Evolutionary conservation across 2,329 filamentous ascomycete species (phyloP).

Genomic region (Stagonosporopsis tanaceti): DNA sequence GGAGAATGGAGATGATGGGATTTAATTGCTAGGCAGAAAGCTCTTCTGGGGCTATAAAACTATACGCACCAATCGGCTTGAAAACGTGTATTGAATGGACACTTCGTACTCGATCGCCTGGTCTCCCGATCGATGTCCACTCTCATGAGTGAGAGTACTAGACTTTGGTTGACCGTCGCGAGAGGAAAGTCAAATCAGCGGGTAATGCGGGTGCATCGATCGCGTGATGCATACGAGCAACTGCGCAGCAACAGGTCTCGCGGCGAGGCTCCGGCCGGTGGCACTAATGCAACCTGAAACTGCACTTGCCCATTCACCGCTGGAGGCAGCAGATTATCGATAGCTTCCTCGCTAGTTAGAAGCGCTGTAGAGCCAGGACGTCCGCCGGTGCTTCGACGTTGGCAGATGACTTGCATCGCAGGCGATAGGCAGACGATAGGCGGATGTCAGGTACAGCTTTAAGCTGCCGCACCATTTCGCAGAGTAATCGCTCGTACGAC

Average conservation of each 20-base stretch:
- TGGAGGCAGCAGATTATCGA: slow-evolving; percentile 2
- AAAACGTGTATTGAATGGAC: too few relatives aligned
- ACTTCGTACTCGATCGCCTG: neutral
- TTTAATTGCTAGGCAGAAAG: neutral
- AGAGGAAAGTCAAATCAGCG: neutral
- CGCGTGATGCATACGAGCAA: neutral
- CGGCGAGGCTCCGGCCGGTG: neutral
- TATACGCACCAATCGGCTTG: neutral
- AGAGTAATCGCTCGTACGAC: neutral
- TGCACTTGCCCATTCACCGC: slow-evolving; percentile 2
- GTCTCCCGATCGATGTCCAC: neutral
- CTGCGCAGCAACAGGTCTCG: neutral
- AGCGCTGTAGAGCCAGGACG: neutral
- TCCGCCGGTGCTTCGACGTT: slow-evolving; percentile 2
- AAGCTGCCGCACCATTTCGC: neutral
- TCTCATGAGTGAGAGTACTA: neutral
- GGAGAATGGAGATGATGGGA: neutral
- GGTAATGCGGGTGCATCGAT: neutral
- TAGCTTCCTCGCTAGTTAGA: slow-evolving; percentile 5
- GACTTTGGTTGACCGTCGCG: neutral
- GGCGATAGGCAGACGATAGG: neutral
- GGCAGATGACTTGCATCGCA: neutral
- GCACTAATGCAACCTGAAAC: slow-evolving; percentile 13
- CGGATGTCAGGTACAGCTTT: neutral
- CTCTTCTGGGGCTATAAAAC: neutral